phyloP scores from a whole-genome alignment of 1,284 basidiomycete species.

The Sutorius eximius region DNA sequence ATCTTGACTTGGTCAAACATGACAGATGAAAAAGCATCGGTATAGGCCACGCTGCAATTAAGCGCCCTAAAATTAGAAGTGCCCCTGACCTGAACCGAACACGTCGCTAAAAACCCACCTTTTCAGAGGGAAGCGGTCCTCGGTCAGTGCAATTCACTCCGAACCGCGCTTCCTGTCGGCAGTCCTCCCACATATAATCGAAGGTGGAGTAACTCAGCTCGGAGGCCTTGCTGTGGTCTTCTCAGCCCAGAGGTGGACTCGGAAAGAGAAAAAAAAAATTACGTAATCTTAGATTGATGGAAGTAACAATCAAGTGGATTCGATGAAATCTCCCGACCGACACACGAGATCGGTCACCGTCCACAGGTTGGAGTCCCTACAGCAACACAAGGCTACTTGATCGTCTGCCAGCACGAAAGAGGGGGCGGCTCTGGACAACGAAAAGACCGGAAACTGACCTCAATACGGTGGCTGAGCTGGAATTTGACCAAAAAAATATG shows the following conservation, averaged over 20 bases:
- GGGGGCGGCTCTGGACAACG: neutral
- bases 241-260: neutral
- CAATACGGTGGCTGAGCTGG: neutral
- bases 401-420: neutral
- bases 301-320: conserved; percentile 2
- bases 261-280: neutral
- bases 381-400: neutral
- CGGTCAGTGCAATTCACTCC: neutral
- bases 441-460: conserved; percentile 1
- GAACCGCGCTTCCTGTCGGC: neutral
- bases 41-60: conserved; percentile 9
- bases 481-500: neutral
- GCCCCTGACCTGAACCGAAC: neutral
- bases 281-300: conserved; percentile 3
- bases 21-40: conserved; percentile 6
- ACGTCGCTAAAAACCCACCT: neutral
- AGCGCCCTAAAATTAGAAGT: neutral
- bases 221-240: conserved; percentile 3
- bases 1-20: neutral
- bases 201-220: neutral
- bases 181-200: neutral
- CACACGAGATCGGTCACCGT: neutral
- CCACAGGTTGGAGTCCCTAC: neutral
- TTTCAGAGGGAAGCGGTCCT: neutral
- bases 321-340: neutral